Evolutionary conservation across 306 rosid genomes (phyloP), one percentile per base, ranked within the genome.

Genomic region (Vigna unguiculata): DNA sequence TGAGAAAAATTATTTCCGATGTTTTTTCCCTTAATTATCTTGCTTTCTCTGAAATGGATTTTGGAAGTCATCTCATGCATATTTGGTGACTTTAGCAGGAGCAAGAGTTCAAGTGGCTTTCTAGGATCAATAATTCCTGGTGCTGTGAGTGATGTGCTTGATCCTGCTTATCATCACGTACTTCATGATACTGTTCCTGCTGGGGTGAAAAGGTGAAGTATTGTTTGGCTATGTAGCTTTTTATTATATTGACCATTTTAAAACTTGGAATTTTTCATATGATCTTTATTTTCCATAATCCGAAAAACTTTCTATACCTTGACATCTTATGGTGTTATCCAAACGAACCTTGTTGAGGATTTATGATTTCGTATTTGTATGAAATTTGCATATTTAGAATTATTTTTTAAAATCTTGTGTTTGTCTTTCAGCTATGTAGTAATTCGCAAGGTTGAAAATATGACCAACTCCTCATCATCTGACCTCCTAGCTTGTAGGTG

Each of bases 71-170:
- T 43, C 34, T 69, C 36, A 48, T 66, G 63, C 67, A 51, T 40
- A 17, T 54, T 81, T 54, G 57, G 71, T 80, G 46, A 66, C 51
- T 70, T 84, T 72, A 38, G 71, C 87, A 80, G 96, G 85, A 85
- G 79, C 83, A 89, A 84, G 78, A 94, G 88, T 79, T 84, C 98
- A 28, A 84, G 88, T 66, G 84, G 89, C 69, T 77, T 94, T 80
- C 88, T 94, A 75, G 98, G 98, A 80, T 92, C 95, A 32, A 86
- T 94, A 61, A 90, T 94, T 67, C 97, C 91, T 0, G 91, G 80
- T 81, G 91, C 90, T 47, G 83, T 94, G 46, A 83, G 83, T 24
- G 97, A 89, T 83, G 97, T 86, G 38, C 76, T 94, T 40, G 97
- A 90, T 91, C 91, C 96, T 49, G 87, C 91, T 51, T 75, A 86